Base-by-base conservation (phyloP, 441 rosid genomes). In the Aquilaria agallochum region DNA sequence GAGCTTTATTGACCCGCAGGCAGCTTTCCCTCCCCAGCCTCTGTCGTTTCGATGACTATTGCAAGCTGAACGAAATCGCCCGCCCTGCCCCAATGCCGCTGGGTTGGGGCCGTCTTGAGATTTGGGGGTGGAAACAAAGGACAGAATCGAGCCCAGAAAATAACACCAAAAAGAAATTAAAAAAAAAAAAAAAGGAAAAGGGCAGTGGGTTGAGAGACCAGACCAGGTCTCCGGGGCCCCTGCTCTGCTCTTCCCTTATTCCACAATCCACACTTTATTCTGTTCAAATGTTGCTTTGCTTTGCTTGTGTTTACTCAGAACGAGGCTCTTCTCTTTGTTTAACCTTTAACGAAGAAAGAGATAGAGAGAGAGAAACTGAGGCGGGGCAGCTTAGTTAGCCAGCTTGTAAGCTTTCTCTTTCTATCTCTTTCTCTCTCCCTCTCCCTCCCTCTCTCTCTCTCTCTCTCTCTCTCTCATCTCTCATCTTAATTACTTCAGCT, bases 231-330 rank as follows among this genome's bases (percentile, higher is more conserved):
- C 76, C 32, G 20, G 34, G 46, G 42, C 62, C 44, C 40, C 50
- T 62, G 58, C 36, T 73, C 61, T 59, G 55, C 61, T 45, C 50
- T 66, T 53, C 58, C 68, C 75, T 70, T 59, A 54, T 59, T 76
- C 76, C 42, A 36, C 42, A 36, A 36, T 36, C 42, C 42, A 36
- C 82, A 72, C 95, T 92, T 89, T 89, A 81, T 76, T 81, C 83
- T 80, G 84, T 87, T 83, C 86, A 86, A 87, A 81, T 70, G 76
- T 80, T 68, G 67, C 89, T 81, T 82, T 76, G 82, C 76, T 79
- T 20, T 20, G 27, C 27, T 20, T 20, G 27, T 20, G 90, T 80
- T 80, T 78, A 68, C 81, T 72, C 76, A 85, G 78, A 80, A 85
- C 94, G 85, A 85, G 88, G 88, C 84, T 70, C 66, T 73, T 74